Conservation (phyloP, 2,329 filamentous ascomycete species). For the Epichloe sylvatica region DNA sequence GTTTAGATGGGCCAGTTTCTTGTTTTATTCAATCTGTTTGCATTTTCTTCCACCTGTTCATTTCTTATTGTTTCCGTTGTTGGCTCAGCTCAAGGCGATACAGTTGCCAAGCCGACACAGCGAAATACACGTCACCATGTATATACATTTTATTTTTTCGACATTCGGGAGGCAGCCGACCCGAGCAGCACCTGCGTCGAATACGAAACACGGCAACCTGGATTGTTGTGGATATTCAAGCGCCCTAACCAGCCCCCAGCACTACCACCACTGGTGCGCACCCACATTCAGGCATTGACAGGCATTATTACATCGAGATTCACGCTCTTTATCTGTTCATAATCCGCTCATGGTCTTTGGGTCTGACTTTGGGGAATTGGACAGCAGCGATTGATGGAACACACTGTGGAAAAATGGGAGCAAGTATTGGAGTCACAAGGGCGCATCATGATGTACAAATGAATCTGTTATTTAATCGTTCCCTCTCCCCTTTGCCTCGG, state of each 20-base stretch:
- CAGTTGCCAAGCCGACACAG: background rate
- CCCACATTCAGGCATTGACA: background rate
- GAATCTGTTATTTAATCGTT: slow-evolving; percentile 10
- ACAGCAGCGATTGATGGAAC: slow-evolving; percentile 10
- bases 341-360: slow-evolving; percentile 2
- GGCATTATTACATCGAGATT: background rate
- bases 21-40: background rate
- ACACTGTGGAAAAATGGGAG: slow-evolving; percentile 10
- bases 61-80: background rate
- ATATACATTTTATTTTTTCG: background rate
- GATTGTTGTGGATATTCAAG: background rate
- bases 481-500: slow-evolving; percentile 5
- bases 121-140: background rate
- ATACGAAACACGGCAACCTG: background rate
- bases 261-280: too few species aligned
- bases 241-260: background rate
- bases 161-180: background rate
- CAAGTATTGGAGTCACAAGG: slow-evolving; percentile 11
- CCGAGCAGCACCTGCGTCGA: background rate
- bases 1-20: background rate
- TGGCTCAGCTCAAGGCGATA: background rate
- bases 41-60: background rate
- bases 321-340: background rate
- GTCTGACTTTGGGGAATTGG: slow-evolving; percentile 3
- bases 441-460: slow-evolving; percentile 14